Evolutionary conservation across 768 basidiomycete genomes (phyloP).

Genomic region (Gymnopilus junonius): DNA sequence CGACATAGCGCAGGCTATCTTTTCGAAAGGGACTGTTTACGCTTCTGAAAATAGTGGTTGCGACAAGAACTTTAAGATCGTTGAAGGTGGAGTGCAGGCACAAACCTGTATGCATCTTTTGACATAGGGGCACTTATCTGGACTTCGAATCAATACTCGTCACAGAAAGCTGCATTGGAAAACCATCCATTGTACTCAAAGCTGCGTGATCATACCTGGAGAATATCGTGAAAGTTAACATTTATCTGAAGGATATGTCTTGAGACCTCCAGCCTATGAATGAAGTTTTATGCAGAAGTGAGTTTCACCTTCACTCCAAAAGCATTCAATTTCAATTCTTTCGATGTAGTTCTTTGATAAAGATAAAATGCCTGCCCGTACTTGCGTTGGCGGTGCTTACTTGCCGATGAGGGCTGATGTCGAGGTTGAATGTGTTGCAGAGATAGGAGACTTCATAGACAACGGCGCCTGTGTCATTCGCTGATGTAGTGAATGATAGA

Average conservation of each 20-base stretch:
- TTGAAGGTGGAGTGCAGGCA: slow-evolving; percentile 39
- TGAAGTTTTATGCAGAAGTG: slow-evolving; percentile 41
- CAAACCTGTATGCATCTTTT: slow-evolving; percentile 39
- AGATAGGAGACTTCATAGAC: slow-evolving; percentile 4
- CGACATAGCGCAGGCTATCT: slow-evolving; percentile 41
- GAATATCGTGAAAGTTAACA: slow-evolving; percentile 45
- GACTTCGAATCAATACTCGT: too few relatives aligned
- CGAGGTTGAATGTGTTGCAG: slow-evolving; percentile 67
- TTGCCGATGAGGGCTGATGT: slow-evolving; percentile 59
- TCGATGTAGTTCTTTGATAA: slow-evolving; percentile 49
- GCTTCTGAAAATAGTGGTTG: slow-evolving; percentile 45
- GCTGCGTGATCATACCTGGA: slow-evolving; percentile 45
- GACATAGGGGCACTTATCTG: too few relatives aligned
- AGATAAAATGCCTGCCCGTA: slow-evolving; percentile 54
- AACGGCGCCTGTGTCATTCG: neutral
- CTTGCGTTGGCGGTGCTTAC: slow-evolving; percentile 58
- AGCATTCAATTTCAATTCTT: neutral
- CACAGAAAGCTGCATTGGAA: slow-evolving; percentile 40
- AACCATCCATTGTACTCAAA: slow-evolving; percentile 43
- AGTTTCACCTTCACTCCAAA: neutral
- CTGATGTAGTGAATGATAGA: too few relatives aligned
- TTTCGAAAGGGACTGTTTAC: slow-evolving; percentile 39
- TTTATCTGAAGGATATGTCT: slow-evolving; percentile 43
- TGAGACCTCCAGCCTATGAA: slow-evolving; percentile 44
- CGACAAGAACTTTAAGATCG: slow-evolving; percentile 34